These are phyloP conservation scores for Aspergillus oerlinghausenensis DNA, from an alignment of 2,329 filamentous ascomycete genomes.

Conservation along the genomic window DNA sequence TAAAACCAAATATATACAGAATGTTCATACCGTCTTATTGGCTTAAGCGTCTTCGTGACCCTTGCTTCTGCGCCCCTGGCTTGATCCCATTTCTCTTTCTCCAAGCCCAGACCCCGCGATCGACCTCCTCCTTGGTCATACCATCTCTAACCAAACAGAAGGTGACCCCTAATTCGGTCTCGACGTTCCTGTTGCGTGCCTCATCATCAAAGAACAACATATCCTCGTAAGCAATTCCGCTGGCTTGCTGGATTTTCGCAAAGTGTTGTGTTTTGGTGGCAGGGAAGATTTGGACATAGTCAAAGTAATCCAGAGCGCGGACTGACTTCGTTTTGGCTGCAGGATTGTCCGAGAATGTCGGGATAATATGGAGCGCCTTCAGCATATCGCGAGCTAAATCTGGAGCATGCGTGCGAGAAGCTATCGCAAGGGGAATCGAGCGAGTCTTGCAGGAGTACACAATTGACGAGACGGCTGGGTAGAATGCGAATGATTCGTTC, in stretches of 20 bases:
- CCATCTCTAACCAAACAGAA: conserved; percentile 81
- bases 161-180: conserved; percentile 67
- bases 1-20: background rate
- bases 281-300: conserved; percentile 61
- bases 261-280: conserved; percentile 85
- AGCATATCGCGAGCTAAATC: conserved; percentile 78
- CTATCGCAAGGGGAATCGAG: conserved; percentile 62
- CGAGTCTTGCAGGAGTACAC: conserved; percentile 57
- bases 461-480: conserved; percentile 63
- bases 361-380: conserved; percentile 62
- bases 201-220: conserved; percentile 98
- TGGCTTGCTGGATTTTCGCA: conserved; percentile 64
- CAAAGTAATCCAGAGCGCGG: conserved; percentile 50
- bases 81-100: conserved; percentile 61
- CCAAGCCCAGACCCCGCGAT: conserved; percentile 77
- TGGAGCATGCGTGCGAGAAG: conserved; percentile 75
- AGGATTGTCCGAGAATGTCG: conserved; percentile 37
- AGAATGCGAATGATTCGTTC: conserved; percentile 68
- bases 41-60: conserved; percentile 6
- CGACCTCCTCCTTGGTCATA: conserved; percentile 70
- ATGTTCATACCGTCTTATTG: background rate
- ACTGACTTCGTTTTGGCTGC: conserved; percentile 44
- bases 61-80: conserved; percentile 10
- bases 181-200: conserved; percentile 76
- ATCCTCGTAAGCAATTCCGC: conserved; percentile 68